Evolutionary conservation across 495 filamentous ascomycete species (phyloP), one percentile per base, ranked within the genome.

Genomic region (Hypomontagnella monticulosa): DNA sequence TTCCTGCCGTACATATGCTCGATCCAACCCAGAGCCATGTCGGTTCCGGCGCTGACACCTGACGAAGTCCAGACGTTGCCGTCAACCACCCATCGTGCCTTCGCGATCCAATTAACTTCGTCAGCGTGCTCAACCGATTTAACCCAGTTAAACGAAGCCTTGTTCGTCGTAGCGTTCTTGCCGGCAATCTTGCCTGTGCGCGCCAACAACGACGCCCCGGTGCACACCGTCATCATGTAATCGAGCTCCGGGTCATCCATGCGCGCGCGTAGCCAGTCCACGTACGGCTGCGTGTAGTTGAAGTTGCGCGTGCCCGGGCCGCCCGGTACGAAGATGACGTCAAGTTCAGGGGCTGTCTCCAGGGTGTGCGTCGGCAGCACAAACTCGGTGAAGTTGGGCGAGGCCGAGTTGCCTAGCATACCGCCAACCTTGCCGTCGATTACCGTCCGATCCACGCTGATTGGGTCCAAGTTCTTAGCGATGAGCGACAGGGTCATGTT

Each of bases 341-440:
- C 87, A 3, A 88, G 61, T 15, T 67, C 69, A 0, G 82, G 81
- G 1, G 77, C 69, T n/a, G 53, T 71, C 8, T 49, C 67, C 60
- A 85, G 85, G 1, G 86, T 88, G 69, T 87, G 85, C 4, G 87
- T 89, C 16, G 87, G 87, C 0, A 87, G 59, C 34, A 87, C 69
- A 59, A 55, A 62, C 63, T 86, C 74, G 34, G 57, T 48, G 54
- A 71, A 71, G 55, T 47, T 44, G 10, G 68, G 68, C 14, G 68
- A 68, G 14, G 63, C 63, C 19, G 48, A 63, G 15, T 53, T 42
- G 1, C 40, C 59, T 1, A 57, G 37, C 53, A 51, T 55, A 27
- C 48, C 63, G 3, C 34, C 33, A 0, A n/a, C 9, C 10, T 52
- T 49, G 16, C 63, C 57, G 33, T 50, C 43, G 2, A 55, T 32